phyloP scores from a whole-genome alignment of 768 basidiomycete genomes.

The Amanita molliuscula region DNA sequence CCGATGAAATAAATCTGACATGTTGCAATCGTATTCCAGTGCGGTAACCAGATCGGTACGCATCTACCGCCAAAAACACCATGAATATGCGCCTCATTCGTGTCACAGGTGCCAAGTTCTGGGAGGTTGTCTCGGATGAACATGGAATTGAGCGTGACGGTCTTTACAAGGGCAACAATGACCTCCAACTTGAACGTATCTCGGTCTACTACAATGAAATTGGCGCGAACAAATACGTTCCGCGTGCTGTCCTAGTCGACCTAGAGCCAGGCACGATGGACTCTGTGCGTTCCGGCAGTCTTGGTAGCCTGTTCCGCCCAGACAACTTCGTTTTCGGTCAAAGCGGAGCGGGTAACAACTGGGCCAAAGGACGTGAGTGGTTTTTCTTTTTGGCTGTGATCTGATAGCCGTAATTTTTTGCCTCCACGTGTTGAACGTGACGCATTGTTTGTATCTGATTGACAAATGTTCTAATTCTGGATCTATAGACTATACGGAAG shows the following conservation, averaged over 20 bases:
- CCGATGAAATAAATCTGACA: constrained; percentile 19
- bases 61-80: constrained; percentile 11
- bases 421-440: constrained; percentile 15
- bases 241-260: constrained; percentile 94
- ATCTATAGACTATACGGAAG: constrained; percentile 74
- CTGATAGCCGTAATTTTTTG: constrained; percentile 1
- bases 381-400: constrained; percentile 2
- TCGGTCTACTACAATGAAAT: constrained; percentile 98
- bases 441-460: constrained; percentile 6
- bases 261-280: constrained; percentile 98
- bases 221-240: constrained; percentile 94
- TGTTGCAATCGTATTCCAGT: constrained; percentile 30
- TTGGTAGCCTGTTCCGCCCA: constrained; percentile 89
- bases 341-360: constrained; percentile 98
- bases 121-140: constrained; percentile 98
- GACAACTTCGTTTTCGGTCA: constrained; percentile 99
- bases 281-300: constrained; percentile 81
- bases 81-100: constrained; percentile 9
- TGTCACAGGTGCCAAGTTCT: constrained; percentile 78
- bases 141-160: constrained; percentile 94
- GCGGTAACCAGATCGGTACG: constrained; percentile 99
- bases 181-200: constrained; percentile 95
- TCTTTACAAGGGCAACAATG: constrained; percentile 86
- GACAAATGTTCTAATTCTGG: constrained; percentile 2
- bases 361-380: constrained; percentile 97